Base-by-base conservation (phyloP, 768 basidiomycete genomes). In the Psilocybe subaeruginosa region DNA sequence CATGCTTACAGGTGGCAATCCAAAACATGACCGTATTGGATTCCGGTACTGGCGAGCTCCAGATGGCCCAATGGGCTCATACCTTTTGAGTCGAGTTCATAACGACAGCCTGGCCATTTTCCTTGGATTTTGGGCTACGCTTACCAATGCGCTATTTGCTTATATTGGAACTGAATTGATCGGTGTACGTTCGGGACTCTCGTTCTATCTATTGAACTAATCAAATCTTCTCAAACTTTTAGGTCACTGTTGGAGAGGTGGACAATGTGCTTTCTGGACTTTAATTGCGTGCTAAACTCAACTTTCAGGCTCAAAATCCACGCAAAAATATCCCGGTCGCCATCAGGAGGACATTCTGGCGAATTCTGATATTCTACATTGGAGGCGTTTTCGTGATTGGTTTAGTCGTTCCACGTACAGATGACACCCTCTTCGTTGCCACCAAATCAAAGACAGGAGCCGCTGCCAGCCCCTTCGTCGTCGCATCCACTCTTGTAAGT, bases 161-260 rank as follows among this genome's bases (percentile, higher is more conserved):
- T 88, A 83, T 70, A 84, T 87, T 60, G 88, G 90, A 31, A 93
- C 90, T 17, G 91, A 93, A 72, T 78, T 91, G 16, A 86, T 93
- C 60, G 90, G 90, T 69, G 85, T 91, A 60, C 29, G 84, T 77
- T n/a, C 71, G 43, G 3, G 8, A 9, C 45, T 17, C 33, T 7
- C 3, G 16, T 19, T 8, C 4, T 48, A 9, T 14, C 41, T n/a
- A 27, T 41, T 53, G 0, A 7, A 12, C 33, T 45, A 41, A 50
- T 41, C 9, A n/a, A n/a, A 19, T 39, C 12, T 19, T n/a, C 16
- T 50, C 31, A 58, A 19, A 58, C 37, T 31, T 50, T 31, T 35
- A 76, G 75, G 75, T 80, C 3, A 81, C 81, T 39, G 81, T 82
- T n/a, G 81, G 81, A 66, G 81, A 82, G 68, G 77, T 78, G 59